Conservation (phyloP, 805 yeast species). For the Candida sakaeoensis region DNA sequence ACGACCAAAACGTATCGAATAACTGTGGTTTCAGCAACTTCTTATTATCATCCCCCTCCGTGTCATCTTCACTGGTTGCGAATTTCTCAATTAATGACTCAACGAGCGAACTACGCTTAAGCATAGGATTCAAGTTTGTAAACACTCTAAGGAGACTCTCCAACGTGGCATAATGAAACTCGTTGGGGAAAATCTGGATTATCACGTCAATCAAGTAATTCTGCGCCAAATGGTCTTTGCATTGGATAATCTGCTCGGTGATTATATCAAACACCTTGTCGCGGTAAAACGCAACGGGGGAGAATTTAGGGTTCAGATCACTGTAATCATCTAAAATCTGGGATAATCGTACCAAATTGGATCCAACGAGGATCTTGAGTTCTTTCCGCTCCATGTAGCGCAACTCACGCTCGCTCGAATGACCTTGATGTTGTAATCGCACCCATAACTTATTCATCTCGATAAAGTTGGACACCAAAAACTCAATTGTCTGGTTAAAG, state of each 20-base stretch:
- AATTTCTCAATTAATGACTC: constrained; percentile 71
- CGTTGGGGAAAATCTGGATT: constrained; percentile 92
- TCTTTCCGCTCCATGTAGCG: constrained; percentile 81
- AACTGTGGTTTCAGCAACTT: too few relatives aligned
- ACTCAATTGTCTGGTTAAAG: constrained; percentile 67
- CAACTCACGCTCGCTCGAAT: constrained; percentile 71
- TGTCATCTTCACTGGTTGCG: constrained; percentile 30
- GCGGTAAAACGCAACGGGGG: constrained; percentile 32
- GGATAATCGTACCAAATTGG: constrained; percentile 83
- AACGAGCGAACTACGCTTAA: constrained; percentile 64
- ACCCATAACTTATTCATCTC: constrained; percentile 99
- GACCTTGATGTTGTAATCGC: constrained; percentile 92
- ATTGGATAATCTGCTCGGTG: constrained; percentile 87
- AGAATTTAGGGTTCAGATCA: constrained; percentile 17
- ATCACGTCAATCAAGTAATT: constrained; percentile 87
- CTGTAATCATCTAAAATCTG: constrained; percentile 74
- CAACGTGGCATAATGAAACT: constrained; percentile 76
- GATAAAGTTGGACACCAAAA: constrained; percentile 80
- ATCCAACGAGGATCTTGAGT: constrained; percentile 86
- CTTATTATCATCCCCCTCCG: too few relatives aligned
- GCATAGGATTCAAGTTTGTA: constrained; percentile 62
- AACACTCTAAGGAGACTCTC: constrained; percentile 63
- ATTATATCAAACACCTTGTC: constrained; percentile 68
- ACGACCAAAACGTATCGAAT: constrained; percentile 65
- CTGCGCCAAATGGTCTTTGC: constrained; percentile 89